Evolutionary conservation across 805 yeast species (phyloP).

Genomic region (Cyberlindnera veronae): DNA sequence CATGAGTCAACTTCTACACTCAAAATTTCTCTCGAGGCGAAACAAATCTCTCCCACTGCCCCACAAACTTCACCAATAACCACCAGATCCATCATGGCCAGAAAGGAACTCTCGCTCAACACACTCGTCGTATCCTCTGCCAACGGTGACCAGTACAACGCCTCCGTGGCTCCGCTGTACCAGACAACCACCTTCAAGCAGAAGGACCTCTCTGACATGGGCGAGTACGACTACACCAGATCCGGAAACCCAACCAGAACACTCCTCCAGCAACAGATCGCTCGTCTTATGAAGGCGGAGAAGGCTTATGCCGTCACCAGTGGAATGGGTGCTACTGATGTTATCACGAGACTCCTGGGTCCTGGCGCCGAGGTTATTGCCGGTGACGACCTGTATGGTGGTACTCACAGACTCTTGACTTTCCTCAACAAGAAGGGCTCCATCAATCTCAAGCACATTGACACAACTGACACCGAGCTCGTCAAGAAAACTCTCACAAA

Average conservation of each 20-base stretch:
- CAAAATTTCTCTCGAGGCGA: background rate
- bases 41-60: background rate
- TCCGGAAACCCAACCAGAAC: conserved; percentile 94
- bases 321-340: conserved; percentile 93
- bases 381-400: conserved; percentile 94
- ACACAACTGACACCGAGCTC: conserved; percentile 68
- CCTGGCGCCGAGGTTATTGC: conserved; percentile 93
- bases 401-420: conserved; percentile 81
- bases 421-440: conserved; percentile 62
- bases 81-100: background rate
- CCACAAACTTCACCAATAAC: background rate
- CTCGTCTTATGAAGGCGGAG: conserved; percentile 73
- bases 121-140: conserved; percentile 19
- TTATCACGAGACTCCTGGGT: conserved; percentile 63
- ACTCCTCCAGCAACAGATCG: conserved; percentile 70
- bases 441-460: conserved; percentile 68
- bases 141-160: conserved; percentile 64
- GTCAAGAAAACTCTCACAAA: conserved; percentile 53
- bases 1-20: too few relatives aligned
- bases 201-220: conserved; percentile 65
- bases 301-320: conserved; percentile 79
- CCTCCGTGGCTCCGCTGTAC: conserved; percentile 85
- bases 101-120: conserved; percentile 13
- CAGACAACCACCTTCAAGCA: conserved; percentile 95
- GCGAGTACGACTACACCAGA: conserved; percentile 82